Base-by-base conservation (phyloP, 2,329 filamentous ascomycete genomes). In the Lachnellula occidentalis region DNA sequence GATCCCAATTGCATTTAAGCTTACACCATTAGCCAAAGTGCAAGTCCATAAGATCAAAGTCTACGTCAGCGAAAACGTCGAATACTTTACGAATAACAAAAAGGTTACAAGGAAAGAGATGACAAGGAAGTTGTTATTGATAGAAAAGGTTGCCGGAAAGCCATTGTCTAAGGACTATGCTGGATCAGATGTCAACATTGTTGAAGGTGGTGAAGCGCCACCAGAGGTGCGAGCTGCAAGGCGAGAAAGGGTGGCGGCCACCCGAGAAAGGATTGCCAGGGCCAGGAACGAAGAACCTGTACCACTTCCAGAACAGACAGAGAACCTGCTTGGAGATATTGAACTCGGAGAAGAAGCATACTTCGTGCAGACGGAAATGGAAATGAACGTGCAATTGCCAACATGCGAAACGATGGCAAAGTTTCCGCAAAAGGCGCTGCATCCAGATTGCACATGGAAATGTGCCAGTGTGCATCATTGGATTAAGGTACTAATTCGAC, bases 401-500 rank as follows among this genome's bases (percentile, higher is more conserved):
- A 88, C 82, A 62, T 90, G 86, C 64, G 78, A 83, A 58, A 77
- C 78, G 54, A 85, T 87, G 78, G 79, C 85, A 15, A 82, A 81
- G 53, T 80, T 87, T 59, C 78, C 79, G 58, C 67, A 71, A 24
- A 78, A 82, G 55, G 78, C 77, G 54, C 68, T 90, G 45, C 83
- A 87, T 68, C 88, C 87, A 64, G 86, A 89, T 66, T 88, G 85
- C 2, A 87, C 85, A 5, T 88, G 87, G 69, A 80, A 83, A 55
- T 87, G 87, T 58, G 88, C 88, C 19, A 82, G 87, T 66, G 85
- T 89, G 52, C 83, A 88, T 66, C 86, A 90, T 65, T 90, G 86
- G 85, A 88, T 89, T 64, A 90, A 89, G 78, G 84, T 85, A 75
- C 27, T 31, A 31, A 9, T 9, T 31, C 27, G 27, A 31, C 9